Evolutionary conservation across 768 basidiomycete genomes (phyloP).

Genomic region (Agrocybe chaxingu): DNA sequence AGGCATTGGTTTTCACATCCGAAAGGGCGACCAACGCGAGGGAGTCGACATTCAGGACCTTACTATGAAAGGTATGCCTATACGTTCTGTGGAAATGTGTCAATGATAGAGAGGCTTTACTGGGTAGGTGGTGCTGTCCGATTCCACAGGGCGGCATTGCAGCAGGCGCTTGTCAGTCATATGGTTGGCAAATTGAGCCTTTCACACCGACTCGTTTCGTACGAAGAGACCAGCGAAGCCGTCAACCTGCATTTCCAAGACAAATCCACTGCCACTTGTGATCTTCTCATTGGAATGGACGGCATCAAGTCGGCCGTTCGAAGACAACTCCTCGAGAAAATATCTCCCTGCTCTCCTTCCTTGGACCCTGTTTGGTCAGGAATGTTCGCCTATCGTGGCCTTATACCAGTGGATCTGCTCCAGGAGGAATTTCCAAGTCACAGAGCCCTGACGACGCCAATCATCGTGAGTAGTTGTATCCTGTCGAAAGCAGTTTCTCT

Average conservation of each 20-base stretch:
- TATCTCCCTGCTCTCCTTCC: slow-evolving; percentile 11
- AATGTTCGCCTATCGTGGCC: slow-evolving; percentile 30
- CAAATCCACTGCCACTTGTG: slow-evolving; percentile 30
- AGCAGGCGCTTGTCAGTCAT: slow-evolving; percentile 27
- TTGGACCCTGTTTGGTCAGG: slow-evolving; percentile 38
- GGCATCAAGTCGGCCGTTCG: slow-evolving; percentile 36
- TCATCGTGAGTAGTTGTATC: slow-evolving; percentile 18
- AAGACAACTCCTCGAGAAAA: slow-evolving; percentile 12
- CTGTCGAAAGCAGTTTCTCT: neutral
- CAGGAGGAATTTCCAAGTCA: slow-evolving; percentile 27
- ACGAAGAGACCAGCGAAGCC: slow-evolving; percentile 20
- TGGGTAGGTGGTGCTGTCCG: slow-evolving; percentile 22
- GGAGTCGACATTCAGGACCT: slow-evolving; percentile 25
- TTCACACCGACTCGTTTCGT: slow-evolving; percentile 30
- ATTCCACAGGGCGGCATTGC: slow-evolving; percentile 36
- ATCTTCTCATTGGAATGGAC: slow-evolving; percentile 41
- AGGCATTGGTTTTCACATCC: slow-evolving; percentile 19
- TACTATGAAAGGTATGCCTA: slow-evolving; percentile 18
- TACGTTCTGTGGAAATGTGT: neutral
- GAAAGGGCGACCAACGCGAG: slow-evolving; percentile 30
- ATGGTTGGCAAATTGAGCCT: slow-evolving; percentile 28
- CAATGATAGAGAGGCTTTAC: neutral
- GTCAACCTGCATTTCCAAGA: slow-evolving; percentile 33
- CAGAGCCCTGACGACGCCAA: slow-evolving; percentile 18
- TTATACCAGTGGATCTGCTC: slow-evolving; percentile 28